Evolutionary conservation across 2,329 filamentous ascomycete genomes (phyloP).

Genomic region (Shiraia bambusicola): DNA sequence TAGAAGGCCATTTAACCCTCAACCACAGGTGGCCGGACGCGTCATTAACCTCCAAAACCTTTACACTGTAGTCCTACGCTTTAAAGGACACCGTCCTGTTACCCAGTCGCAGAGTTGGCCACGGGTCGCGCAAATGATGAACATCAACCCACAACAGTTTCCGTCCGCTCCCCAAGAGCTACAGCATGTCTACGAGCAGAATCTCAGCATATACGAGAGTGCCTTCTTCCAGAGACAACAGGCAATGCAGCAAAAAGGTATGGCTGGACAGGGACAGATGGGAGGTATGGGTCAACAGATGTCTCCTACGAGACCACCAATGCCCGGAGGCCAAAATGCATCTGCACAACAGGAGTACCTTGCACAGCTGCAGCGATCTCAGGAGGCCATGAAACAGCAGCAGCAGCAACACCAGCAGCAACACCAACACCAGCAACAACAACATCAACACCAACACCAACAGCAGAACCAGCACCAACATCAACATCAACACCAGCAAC

Average conservation of each 20-base stretch:
- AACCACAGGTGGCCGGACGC: conserved; percentile 72
- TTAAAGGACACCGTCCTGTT: conserved; percentile 75
- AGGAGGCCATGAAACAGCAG: conserved; percentile 42
- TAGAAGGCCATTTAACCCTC: conserved; percentile 71
- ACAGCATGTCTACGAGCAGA: conserved; percentile 71
- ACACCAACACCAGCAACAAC: conserved; percentile 17
- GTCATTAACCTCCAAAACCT: conserved; percentile 73
- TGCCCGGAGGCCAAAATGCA: conserved; percentile 43
- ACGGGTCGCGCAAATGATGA: conserved; percentile 61
- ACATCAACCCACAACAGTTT: conserved; percentile 46
- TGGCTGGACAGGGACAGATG: conserved; percentile 27
- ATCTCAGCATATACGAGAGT: conserved; percentile 75
- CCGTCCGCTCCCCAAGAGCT: conserved; percentile 70
- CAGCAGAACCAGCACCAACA: conserved; percentile 32
- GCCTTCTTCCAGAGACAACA: conserved; percentile 60
- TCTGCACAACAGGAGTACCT: conserved; percentile 53
- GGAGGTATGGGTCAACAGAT: conserved; percentile 33
- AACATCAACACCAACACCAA: conserved; percentile 31
- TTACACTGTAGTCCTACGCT: conserved; percentile 74
- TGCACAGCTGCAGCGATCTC: conserved; percentile 46
- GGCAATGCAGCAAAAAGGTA: conserved; percentile 40
- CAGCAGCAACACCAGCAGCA: conserved; percentile 31
- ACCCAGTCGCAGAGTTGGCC: conserved; percentile 72
- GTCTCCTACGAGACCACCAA: conserved; percentile 38
- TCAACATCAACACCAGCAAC: conserved; percentile 27